A percentile compares a stretch with the other conserved stretches of the same genome.
These are phyloP conservation scores for Graphilbum ipis-grandicollis DNA, from an alignment of 2,329 filamentous ascomycete genomes.

Conservation along the genomic window DNA sequence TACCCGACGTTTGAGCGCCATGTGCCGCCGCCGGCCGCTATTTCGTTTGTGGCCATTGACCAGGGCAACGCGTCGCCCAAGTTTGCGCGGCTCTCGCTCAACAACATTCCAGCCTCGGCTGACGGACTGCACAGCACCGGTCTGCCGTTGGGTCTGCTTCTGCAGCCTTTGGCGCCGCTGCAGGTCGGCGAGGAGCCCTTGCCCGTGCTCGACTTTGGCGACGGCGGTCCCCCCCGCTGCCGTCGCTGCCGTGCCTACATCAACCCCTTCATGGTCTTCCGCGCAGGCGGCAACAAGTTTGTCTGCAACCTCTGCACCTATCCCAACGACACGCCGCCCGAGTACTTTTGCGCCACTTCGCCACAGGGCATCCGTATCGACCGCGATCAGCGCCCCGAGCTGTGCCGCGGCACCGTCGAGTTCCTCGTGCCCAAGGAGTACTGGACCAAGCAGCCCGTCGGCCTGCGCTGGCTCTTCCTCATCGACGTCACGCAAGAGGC, in stretches of 20 bases:
- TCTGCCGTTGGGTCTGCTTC: slow-evolving; percentile 68
- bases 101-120: slow-evolving; percentile 71
- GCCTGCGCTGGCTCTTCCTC: slow-evolving; percentile 73
- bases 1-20: slow-evolving; percentile 95
- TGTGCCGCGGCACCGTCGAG: slow-evolving; percentile 84
- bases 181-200: slow-evolving; percentile 75
- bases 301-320: slow-evolving; percentile 98
- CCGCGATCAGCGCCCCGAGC: slow-evolving; percentile 72
- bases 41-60: slow-evolving; percentile 86
- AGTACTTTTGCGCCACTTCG: slow-evolving; percentile 87
- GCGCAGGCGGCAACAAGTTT: slow-evolving; percentile 84
- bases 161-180: slow-evolving; percentile 74
- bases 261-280: slow-evolving; percentile 98
- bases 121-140: slow-evolving; percentile 69
- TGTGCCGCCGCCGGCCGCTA: slow-evolving; percentile 70
- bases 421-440: slow-evolving; percentile 97
- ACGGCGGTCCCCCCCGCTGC: slow-evolving; percentile 76
- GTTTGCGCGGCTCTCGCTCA: slow-evolving; percentile 77
- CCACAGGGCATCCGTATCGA: slow-evolving; percentile 77
- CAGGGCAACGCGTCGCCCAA: slow-evolving; percentile 96
- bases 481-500: slow-evolving; percentile 89
- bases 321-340: slow-evolving; percentile 79
- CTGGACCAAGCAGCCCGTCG: slow-evolving; percentile 87
- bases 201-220: slow-evolving; percentile 89
- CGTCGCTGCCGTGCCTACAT: slow-evolving; percentile 89